Evolutionary conservation across 2,329 filamentous ascomycete genomes (phyloP), one percentile per base, ranked within the genome.

Genomic region (Magnaporthiopsis poae): DNA sequence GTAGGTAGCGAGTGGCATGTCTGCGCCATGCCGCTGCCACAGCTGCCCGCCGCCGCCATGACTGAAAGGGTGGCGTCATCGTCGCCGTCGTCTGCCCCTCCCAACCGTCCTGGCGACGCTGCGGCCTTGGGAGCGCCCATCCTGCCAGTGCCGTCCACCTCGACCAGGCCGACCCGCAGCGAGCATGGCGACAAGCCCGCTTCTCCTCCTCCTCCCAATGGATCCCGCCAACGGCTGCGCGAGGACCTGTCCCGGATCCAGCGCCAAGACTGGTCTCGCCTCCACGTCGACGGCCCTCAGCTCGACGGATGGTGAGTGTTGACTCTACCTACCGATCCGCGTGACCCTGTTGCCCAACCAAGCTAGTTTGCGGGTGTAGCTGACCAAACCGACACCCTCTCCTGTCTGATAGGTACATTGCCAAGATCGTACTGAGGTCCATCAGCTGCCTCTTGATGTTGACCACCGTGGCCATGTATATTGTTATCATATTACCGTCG

Each of bases 391-490:
- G 46, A 11, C 2, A 5, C 46, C 8, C 3, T 56, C 1, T 11
- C 7, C 21, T 18, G 11, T 9, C 7, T 3, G 7, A 56, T 11
- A 56, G 46, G 46, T 68, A 72, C 59, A 64, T 71, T 60, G 64
- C 68, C 66, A 73, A 72, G 66, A 66, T 74, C 29, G 60, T 72
- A 31, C 33, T 72, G 11, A 72, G 73, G 46, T 27, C 31, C 5
- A 39, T 60, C 11, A 56, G 46, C 46, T 56, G 18, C 46, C 9
- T 56, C 21, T 25, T 56, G 46, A 56, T 56, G 29, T 35, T 36
- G 21, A 35, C 35, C 61, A 39, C 36, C 3, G 21, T 62, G 15
- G 61, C 31, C 61, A 31, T n/a, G 21, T n/a, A 35, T 25, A 4
- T 33, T 3, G 11, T 62, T 31, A 18, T 31, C 61, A 62, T 62